Base-by-base conservation (phyloP, 768 basidiomycete species). In the Pleurotus cornucopiae region DNA sequence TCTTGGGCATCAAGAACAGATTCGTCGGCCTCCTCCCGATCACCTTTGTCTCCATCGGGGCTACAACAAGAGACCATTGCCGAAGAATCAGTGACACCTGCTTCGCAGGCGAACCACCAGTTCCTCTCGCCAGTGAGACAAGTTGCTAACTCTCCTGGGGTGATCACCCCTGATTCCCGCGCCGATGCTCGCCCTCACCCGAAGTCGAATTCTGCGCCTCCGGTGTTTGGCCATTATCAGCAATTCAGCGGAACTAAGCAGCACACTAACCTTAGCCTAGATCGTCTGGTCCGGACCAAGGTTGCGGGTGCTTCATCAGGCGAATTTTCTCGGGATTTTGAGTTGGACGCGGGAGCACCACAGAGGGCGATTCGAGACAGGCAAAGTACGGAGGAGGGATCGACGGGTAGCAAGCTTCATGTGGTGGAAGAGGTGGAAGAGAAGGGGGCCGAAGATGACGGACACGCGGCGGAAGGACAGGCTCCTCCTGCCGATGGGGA, bases 1-100 rank as follows among this genome's bases (percentile, higher is more conserved):
- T 71, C 80, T 6, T 90, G 88, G 88, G 80, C 84, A 5, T 71
- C 78, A 3, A 69, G 78, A 34, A 64, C 62, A 2, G 74, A 71
- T 39, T 68, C 72, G 1, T 66, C 72, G 2, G 45, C 66, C 2
- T 68, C 67, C 1, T 68, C 72, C 12, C 66, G 69, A 12, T 67
- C 69, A 2, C 68, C 68, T 13, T 62, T 61, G 12, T 64, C 70
- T 25, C 56, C 45, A 38, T 52, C 61, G 12, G 61, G 61, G 54
- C 60, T 59, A 9, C 21, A 46, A 1, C 43, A 57, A 3, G 61
- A 55, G 4, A 40, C 49, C 12, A 60, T 59, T 46, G 52, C 44
- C 37, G 64, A 64, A 41, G 64, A 63, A 12, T 21, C 46, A 4
- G 40, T 38, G 14, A 57, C 51, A 59, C 61, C 60, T n/a, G 11